A percentile compares a stretch with the other conserved stretches of the same genome.
Evolutionary conservation across 1,284 basidiomycete genomes (phyloP).

Genomic region (Austropuccinia psidii): DNA sequence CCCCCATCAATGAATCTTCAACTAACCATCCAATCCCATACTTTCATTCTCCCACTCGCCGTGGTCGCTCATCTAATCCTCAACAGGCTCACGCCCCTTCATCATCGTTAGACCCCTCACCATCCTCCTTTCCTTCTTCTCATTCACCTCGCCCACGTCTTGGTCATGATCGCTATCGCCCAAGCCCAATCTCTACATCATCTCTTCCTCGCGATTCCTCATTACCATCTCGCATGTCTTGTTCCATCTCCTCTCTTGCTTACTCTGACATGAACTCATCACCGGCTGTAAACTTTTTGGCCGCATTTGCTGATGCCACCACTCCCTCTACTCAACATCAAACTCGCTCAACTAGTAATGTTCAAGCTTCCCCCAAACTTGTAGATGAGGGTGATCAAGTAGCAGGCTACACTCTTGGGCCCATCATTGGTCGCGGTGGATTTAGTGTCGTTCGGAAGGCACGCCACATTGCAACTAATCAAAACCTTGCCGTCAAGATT

Average conservation of each 20-base stretch:
- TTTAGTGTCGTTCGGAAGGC: constrained; percentile 78
- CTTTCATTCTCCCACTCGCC: constrained; percentile 5
- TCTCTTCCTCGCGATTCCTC: constrained; percentile 12
- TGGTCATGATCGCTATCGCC: background rate
- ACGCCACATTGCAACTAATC: constrained; percentile 57
- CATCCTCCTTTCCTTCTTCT: background rate
- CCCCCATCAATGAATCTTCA: background rate
- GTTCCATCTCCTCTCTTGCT: constrained; percentile 19
- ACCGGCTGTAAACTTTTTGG: constrained; percentile 29
- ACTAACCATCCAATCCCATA: background rate
- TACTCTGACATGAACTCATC: constrained; percentile 32
- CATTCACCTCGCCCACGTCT: background rate
- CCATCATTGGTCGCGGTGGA: constrained; percentile 70
- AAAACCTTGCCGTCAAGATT: constrained; percentile 71
- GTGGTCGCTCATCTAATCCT: constrained; percentile 3
- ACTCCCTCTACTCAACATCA: background rate
- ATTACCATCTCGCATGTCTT: background rate
- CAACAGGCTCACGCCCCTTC: background rate
- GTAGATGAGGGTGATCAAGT: constrained; percentile 40
- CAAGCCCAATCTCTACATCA: constrained; percentile 16
- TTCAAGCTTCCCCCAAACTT: background rate
- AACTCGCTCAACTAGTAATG: background rate
- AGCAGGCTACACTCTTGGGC: constrained; percentile 63
- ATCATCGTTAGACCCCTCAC: background rate
- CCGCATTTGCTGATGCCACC: constrained; percentile 34